Evolutionary conservation across 1,284 basidiomycete species (phyloP), one percentile per base, ranked within the genome.

Genomic region (Cryptococcus amylolentus): DNA sequence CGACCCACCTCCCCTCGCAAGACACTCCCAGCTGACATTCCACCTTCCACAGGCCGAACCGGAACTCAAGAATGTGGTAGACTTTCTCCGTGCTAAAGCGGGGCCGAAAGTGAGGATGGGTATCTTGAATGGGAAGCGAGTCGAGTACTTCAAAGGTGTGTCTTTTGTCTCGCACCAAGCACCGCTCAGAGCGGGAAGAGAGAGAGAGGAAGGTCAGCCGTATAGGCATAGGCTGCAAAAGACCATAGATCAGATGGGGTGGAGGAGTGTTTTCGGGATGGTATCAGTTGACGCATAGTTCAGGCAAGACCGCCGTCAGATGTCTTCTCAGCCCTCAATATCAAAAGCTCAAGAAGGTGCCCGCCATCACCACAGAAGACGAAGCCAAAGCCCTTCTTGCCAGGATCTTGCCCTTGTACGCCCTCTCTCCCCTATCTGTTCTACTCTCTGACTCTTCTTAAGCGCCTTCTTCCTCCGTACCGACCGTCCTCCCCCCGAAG

Each of bases 131-230:
- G 96, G 95, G 40, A 97, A 96, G 77, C 87, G 95, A 48, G 82
- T 94, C 55, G 95, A 98, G 77, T 98, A 98, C 80, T 98, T 98
- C 82, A 98, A 95, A 81, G 95, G 92, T 89, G 63, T 65, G 83
- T 80, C 16, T 42, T 23, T 23, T 42, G n/a, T 42, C n/a, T n/a
- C 6, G n/a, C 10, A 23, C 5, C 6, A 8, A 10, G n/a, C 16
- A 42, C n/a, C 31, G 31, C 7, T 35, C 31, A 35, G 31, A 6
- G 31, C 2, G 10, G 7, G 31, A 10, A 35, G 31, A 10, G 31
- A 35, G 31, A 31, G 1, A 10, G 31, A 35, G 31, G 10, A 3
- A 6, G 31, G 31, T 35, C 6, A 10, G 31, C 31, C 6, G 31
- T 8, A 35, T 35, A 5, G 31, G 6, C 31, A 35, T 35, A 5